Base-by-base conservation (phyloP, 345 rosid genomes). In the Hibiscus mutabilis region DNA sequence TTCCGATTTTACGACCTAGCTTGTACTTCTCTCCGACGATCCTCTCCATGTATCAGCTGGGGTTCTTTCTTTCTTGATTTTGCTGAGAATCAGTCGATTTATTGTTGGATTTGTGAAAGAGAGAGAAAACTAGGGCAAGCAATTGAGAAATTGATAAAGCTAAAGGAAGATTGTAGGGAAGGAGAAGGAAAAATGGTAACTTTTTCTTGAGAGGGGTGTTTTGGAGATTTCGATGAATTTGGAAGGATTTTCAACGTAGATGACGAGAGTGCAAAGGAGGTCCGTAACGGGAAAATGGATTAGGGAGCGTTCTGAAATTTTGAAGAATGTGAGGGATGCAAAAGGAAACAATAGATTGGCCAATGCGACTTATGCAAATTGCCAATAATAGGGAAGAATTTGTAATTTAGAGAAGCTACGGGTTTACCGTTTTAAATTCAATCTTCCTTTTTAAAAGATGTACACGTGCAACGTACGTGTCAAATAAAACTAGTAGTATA, bases 1-100 rank as follows among this genome's bases (percentile, higher is more conserved):
- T 81, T 66, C 93, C 93, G 78, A 88, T 85, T 80, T 86, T 85
- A 66, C 91, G 85, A 69, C 87, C 93, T 25, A 86, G 72, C 79
- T 83, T 88, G 79, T 72, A 85, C 80, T 79, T 85, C 12, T 82
- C 85, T 21, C 91, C 91, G 35, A 88, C 77, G 58, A 83, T 73
- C 72, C 91, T 80, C 65, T 86, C 90, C 90, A 88, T 84, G 33
- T 12, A 55, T 56, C 42, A 31, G 44, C 15, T 21, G 8, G 31
- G 24, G 9, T 69, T 33, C 51, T 55, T 70, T 25, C 10, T 42
- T 15, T 25, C 72, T 21, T 27, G 68, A 18, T 9, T 27, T 67
- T 19, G 7, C 11, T 1, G 2, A 58, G 42, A 19, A 9, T 35
- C 16, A 52, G 37, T 25, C 22, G 64, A 60, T 44, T 62, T 61